A percentile compares a stretch with the other conserved stretches of the same genome.
Conservation (phyloP, 805 yeast genomes). For the Ogataea methanolica region DNA sequence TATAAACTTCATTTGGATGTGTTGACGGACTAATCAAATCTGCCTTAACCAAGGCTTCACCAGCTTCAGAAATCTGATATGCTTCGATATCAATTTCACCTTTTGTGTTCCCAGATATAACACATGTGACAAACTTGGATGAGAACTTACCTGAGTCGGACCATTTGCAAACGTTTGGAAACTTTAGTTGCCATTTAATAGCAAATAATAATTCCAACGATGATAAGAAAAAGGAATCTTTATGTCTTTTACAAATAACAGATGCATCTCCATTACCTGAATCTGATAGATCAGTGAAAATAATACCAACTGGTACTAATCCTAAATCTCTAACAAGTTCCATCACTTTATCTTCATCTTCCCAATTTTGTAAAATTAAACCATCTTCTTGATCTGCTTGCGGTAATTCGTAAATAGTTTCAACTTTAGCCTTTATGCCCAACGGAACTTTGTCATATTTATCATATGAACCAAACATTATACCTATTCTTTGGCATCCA, state of each 20-base stretch:
- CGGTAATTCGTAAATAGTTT: constrained; percentile 90
- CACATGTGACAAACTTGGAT: constrained; percentile 91
- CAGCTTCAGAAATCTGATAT: constrained; percentile 83
- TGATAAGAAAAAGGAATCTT: constrained; percentile 82
- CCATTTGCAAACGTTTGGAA: constrained; percentile 62
- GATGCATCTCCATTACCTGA: constrained; percentile 83
- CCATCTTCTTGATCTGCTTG: constrained; percentile 89
- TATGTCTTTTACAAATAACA: constrained; percentile 89
- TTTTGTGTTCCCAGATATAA: constrained; percentile 78
- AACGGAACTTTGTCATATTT: constrained; percentile 79
- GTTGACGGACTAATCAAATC: constrained; percentile 84
- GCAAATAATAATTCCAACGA: constrained; percentile 86
- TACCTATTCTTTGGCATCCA: constrained; percentile 83
- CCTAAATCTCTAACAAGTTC: constrained; percentile 56
- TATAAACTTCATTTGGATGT: constrained; percentile 81
- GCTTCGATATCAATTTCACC: constrained; percentile 89
- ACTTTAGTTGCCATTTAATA: constrained; percentile 64
- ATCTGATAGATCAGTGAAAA: constrained; percentile 87
- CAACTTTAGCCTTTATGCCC: constrained; percentile 91
- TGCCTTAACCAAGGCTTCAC: constrained; percentile 84
- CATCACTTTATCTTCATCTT: constrained; percentile 49
- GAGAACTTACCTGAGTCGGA: constrained; percentile 63
- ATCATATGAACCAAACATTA: constrained; percentile 78
- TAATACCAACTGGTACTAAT: constrained; percentile 68
- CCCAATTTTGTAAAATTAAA: constrained; percentile 52